Evolutionary conservation across 805 yeast species (phyloP).

Genomic region (Metschnikowia similis): DNA sequence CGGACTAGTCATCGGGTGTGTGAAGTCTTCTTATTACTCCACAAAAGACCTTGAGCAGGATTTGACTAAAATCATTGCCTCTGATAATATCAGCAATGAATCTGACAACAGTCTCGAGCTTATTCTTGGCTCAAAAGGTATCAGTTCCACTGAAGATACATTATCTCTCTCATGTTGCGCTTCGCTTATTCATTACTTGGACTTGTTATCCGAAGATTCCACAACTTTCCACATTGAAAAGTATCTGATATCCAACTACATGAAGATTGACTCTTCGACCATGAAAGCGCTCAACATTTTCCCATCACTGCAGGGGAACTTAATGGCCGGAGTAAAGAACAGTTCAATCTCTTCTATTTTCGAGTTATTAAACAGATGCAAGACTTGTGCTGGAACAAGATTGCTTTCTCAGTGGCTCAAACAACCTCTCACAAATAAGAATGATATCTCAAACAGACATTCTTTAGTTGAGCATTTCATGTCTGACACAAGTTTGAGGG

Average conservation of each 20-base stretch:
- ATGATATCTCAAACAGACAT: constrained; percentile 64
- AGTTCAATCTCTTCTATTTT: constrained; percentile 51
- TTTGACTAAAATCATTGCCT: constrained; percentile 58
- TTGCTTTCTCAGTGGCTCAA: constrained; percentile 90
- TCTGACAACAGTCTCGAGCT: constrained; percentile 33
- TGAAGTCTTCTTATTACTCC: constrained; percentile 54
- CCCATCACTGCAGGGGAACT: constrained; percentile 38
- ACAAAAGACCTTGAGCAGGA: constrained; percentile 74
- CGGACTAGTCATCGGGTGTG: constrained; percentile 63
- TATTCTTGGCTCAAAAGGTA: constrained; percentile 52
- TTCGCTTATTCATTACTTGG: constrained; percentile 67
- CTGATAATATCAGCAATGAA: constrained; percentile 24
- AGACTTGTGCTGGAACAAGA: constrained; percentile 84
- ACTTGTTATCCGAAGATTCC: constrained; percentile 55
- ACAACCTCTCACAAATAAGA: constrained; percentile 77
- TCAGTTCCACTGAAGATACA: constrained; percentile 40
- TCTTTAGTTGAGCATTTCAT: constrained; percentile 67
- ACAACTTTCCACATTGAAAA: constrained; percentile 56
- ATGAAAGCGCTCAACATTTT: constrained; percentile 82
- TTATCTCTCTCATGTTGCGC: constrained; percentile 59
- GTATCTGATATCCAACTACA: constrained; percentile 72
- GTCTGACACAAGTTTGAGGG: constrained; percentile 65
- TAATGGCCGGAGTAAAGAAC: constrained; percentile 18
- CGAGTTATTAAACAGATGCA: constrained; percentile 84
- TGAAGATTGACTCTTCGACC: constrained; percentile 91